Conservation (phyloP, 768 basidiomycete genomes). For the Serendipita sp. region DNA sequence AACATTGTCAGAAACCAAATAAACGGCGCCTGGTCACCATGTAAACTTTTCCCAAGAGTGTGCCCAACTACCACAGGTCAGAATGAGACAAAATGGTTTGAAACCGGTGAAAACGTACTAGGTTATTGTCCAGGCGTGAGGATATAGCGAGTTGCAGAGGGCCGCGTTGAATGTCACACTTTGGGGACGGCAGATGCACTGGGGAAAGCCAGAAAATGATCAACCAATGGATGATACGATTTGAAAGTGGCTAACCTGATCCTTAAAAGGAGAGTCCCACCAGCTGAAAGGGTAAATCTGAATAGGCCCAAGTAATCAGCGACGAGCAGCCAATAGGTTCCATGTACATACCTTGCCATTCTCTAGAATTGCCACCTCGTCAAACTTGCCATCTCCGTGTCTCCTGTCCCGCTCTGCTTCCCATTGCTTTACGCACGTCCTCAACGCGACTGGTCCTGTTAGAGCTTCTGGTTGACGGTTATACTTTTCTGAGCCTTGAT, state of each 20-base stretch:
- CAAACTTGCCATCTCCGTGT: neutral
- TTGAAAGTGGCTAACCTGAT: neutral
- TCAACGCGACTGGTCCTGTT: neutral
- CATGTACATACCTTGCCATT: neutral
- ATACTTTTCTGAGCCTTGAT: neutral
- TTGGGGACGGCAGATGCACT: slow-evolving; percentile 3
- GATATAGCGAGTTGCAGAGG: neutral
- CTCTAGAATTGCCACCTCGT: neutral
- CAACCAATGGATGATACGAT: neutral
- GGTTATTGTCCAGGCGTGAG: slow-evolving; percentile 2
- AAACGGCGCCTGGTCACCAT: neutral
- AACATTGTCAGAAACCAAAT: neutral
- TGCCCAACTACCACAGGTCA: neutral
- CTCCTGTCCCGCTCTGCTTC: neutral
- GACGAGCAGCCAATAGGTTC: neutral
- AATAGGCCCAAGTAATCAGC: neutral
- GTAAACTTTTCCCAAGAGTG: slow-evolving; percentile 1
- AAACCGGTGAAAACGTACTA: neutral
- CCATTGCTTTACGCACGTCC: neutral
- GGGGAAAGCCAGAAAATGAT: neutral
- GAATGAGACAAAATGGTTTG: neutral
- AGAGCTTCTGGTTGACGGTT: neutral
- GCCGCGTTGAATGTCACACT: neutral
- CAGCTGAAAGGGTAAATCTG: slow-evolving; percentile 3
- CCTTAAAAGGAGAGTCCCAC: slow-evolving; percentile 2